Evolutionary conservation across 768 basidiomycete species (phyloP), one percentile per base, ranked within the genome.

Genomic region (Boletus coccyginus): DNA sequence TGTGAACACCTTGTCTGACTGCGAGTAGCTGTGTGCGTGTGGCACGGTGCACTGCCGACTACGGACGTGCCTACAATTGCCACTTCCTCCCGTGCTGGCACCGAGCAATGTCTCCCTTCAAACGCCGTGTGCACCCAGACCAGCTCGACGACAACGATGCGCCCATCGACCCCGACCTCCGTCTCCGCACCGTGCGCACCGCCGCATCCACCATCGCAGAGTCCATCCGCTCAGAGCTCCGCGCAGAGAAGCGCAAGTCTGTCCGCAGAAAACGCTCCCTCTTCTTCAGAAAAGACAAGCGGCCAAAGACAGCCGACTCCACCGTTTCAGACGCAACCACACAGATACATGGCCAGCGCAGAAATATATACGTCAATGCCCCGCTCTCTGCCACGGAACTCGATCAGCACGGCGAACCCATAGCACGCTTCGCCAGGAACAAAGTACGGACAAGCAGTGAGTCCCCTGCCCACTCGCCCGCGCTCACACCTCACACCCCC

Each of bases 391-490:
- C 81, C 21, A 73, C 78, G 61, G 88, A 94, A 71, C 71, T 88
- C 40, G 86, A 88, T 65, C 71, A 76, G 3, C 67, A 83, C 46
- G 92, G 91, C n/a, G 89, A 95, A 55, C 94, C 92, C 0, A 73
- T 81, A 51, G 83, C 75, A 39, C 81, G 84, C n/a, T 98, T 94
- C 72, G 82, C 83, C 32, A 77, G 95, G 65, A 98, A 97, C 70
- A 98, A 97, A 81, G 93, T 98, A 60, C 80, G 89, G 67, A 97
- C 95, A 40, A 90, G 88, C 62, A 96, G 92, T 94, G 72, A 75
- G 90, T 84, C 13, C 41, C 21, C 39, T 47, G 31, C 29, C 29
- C 5, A 3, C 29, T 32, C 24, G 10, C 36, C 1, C 36, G 8
- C 29, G 27, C n/a, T 27, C 46, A 0, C 36, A 8, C 21, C 59